Percentiles rank a stretch among this genome's conserved stretches.
Conservation (phyloP, 2,329 filamentous ascomycete species). For the Phoma herbarum region DNA sequence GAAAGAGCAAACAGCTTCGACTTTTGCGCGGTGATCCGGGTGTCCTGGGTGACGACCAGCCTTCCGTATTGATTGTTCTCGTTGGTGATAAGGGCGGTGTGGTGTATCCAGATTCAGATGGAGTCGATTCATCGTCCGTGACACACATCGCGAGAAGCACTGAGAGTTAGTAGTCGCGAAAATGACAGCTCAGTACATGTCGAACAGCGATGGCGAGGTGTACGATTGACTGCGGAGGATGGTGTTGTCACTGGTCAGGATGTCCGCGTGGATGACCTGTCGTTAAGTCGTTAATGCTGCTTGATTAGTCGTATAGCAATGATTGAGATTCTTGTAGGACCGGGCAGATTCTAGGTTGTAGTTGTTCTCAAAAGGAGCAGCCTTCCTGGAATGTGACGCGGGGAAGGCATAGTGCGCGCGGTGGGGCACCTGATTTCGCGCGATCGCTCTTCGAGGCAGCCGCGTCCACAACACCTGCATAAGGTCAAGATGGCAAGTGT, state of each 20-base stretch:
- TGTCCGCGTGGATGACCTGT: constrained; percentile 23
- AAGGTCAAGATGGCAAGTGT: constrained; percentile 52
- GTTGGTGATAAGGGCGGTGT: constrained; percentile 49
- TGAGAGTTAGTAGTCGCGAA: constrained; percentile 15
- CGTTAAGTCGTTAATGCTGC: constrained; percentile 40
- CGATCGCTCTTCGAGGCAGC: constrained; percentile 29
- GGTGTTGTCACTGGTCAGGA: constrained; percentile 2
- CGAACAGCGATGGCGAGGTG: constrained; percentile 30
- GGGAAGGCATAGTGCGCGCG: constrained; percentile 39
- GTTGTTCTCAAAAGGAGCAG: constrained; percentile 22
- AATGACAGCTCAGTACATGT: constrained; percentile 33
- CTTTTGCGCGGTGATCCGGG: constrained; percentile 44
- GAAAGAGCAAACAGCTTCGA: constrained; percentile 39
- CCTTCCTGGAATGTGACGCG: constrained; percentile 30
- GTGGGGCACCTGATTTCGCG: constrained; percentile 42
- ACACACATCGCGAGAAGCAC: constrained; percentile 33
- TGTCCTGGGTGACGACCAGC: constrained; percentile 43
- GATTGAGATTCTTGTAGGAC: constrained; percentile 33
- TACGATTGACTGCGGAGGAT: constrained; percentile 7
- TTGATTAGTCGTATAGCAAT: constrained; percentile 46
- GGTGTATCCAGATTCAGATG: constrained; percentile 29
- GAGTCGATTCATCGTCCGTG: constrained; percentile 29
- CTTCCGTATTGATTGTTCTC: constrained; percentile 46
- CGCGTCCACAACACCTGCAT: constrained; percentile 20
- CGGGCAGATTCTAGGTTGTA: constrained; percentile 23